Conservation (phyloP, 768 basidiomycete species). For the Tulasnella calospora region DNA sequence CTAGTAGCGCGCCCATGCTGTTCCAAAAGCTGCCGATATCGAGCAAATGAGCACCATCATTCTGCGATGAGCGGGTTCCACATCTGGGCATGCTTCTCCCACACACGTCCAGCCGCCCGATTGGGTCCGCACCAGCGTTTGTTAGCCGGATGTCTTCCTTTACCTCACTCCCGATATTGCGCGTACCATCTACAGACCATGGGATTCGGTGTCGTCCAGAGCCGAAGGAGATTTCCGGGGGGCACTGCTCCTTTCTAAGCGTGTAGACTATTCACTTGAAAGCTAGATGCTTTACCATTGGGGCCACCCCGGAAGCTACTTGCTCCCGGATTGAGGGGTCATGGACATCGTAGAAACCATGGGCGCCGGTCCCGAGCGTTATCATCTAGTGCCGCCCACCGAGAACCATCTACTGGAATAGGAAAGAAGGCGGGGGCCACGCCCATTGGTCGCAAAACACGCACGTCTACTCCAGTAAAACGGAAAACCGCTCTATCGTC, state of each 20-base stretch:
- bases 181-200: neutral
- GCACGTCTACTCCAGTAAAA: neutral
- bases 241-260: neutral
- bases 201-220: neutral
- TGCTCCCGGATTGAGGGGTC: neutral
- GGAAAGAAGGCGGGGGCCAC: neutral
- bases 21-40: neutral
- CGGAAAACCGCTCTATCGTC: constrained; percentile 5
- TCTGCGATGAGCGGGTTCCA: neutral
- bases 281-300: neutral
- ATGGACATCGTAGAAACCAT: neutral
- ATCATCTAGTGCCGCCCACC: neutral
- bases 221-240: neutral
- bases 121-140: neutral
- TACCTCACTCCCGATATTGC: neutral
- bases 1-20: neutral
- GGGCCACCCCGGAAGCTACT: neutral
- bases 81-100: neutral
- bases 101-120: neutral
- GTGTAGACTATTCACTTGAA: neutral
- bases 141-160: constrained; percentile 8
- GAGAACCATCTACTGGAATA: neutral
- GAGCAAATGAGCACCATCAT: neutral
- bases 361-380: neutral
- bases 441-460: neutral